Conservation (phyloP, 495 filamentous ascomycete genomes). For the Xylaria intraflava region DNA sequence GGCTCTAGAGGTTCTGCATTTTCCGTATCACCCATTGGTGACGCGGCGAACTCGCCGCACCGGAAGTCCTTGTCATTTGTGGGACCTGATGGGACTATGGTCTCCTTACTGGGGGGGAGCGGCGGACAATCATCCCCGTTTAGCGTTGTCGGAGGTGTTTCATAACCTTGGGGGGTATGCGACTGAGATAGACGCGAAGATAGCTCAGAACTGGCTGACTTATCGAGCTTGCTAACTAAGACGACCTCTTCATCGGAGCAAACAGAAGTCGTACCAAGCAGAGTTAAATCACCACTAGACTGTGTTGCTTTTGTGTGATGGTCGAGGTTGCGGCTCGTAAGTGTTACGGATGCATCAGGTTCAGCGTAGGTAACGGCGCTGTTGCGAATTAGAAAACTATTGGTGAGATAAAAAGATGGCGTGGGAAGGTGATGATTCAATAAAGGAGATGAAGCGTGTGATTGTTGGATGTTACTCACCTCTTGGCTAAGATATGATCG, state of each 20-base stretch:
- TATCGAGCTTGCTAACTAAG: not conserved
- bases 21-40: not conserved
- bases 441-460: not conserved
- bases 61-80: not conserved
- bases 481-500: not conserved
- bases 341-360: not conserved
- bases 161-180: not conserved
- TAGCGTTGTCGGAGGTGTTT: constrained; percentile 5
- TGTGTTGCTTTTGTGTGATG: not conserved
- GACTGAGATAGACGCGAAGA: not conserved
- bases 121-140: constrained; percentile 1
- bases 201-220: not conserved
- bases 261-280: not conserved
- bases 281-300: not conserved
- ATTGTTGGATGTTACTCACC: not conserved
- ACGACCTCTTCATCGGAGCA: constrained; percentile 4
- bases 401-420: not conserved
- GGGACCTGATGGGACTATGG: not conserved
- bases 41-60: not conserved
- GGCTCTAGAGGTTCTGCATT: not conserved
- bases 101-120: not conserved
- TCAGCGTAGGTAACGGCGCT: not conserved
- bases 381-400: not conserved
- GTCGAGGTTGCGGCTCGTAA: constrained; percentile 4
- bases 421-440: not conserved